phyloP scores from a whole-genome alignment of 2,329 filamentous ascomycete genomes.

The Fusarium sp. region DNA sequence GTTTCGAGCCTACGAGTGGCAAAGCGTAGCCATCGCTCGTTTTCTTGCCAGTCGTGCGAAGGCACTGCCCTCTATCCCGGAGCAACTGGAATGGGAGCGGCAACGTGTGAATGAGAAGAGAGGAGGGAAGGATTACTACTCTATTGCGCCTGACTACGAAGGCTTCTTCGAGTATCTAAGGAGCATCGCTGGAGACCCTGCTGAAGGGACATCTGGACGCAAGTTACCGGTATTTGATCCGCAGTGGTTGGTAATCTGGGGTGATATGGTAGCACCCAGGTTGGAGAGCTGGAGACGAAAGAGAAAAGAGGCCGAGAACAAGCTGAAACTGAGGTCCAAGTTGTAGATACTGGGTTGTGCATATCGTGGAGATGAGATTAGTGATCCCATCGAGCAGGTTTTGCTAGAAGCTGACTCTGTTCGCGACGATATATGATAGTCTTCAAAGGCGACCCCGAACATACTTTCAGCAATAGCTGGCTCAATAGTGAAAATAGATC shows the following conservation, averaged over 20 bases:
- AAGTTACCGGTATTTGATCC: conserved; percentile 21
- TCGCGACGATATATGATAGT: neutral
- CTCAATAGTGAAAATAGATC: no score
- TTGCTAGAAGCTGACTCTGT: neutral
- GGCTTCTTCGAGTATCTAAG: conserved; percentile 28
- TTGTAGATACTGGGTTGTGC: neutral
- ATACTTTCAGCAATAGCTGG: no score
- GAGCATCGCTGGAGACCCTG: conserved; percentile 24
- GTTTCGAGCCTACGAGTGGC: conserved; percentile 37
- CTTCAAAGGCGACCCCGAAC: neutral
- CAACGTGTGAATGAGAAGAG: conserved; percentile 20
- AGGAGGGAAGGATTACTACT: conserved; percentile 36
- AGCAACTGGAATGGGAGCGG: conserved; percentile 35
- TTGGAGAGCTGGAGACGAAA: conserved; percentile 29
- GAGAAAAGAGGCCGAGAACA: conserved; percentile 22
- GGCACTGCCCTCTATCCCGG: conserved; percentile 1
- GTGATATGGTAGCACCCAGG: conserved; percentile 12
- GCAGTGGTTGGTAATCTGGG: conserved; percentile 31
- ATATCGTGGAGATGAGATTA: accelerated
- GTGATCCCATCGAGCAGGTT: neutral
- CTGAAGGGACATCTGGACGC: conserved; percentile 12
- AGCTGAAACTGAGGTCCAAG: neutral
- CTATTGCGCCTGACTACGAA: conserved; percentile 27
- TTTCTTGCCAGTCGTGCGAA: conserved; percentile 14
- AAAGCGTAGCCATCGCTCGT: conserved; percentile 29